Conservation (phyloP, 2,329 filamentous ascomycete genomes). For the Corynespora cassiicola region DNA sequence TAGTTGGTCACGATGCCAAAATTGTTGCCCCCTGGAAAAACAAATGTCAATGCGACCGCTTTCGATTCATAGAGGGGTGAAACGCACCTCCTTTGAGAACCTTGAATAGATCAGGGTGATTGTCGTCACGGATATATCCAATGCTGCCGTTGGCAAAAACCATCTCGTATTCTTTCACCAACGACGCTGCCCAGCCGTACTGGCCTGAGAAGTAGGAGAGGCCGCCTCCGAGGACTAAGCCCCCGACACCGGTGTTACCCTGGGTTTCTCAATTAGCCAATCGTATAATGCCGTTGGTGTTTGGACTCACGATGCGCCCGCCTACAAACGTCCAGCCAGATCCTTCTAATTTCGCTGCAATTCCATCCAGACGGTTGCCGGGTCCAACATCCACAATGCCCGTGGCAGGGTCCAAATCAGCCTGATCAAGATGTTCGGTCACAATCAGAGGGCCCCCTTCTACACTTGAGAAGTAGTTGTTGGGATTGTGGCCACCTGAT, state of each 20-base stretch:
- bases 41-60: too few species aligned
- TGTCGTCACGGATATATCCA: conserved; percentile 23
- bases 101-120: conserved; percentile 43
- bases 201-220: conserved; percentile 42
- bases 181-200: conserved; percentile 57
- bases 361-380: conserved; percentile 40
- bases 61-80: too few species aligned
- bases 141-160: conserved; percentile 55
- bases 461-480: conserved; percentile 55
- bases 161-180: conserved; percentile 51
- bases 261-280: too few species aligned
- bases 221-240: conserved; percentile 54
- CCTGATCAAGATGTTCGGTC: conserved; percentile 49
- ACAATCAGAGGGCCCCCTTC: conserved; percentile 52
- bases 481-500: conserved; percentile 57
- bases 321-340: conserved; percentile 50
- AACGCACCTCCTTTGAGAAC: conserved; percentile 46
- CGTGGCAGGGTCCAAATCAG: conserved; percentile 26
- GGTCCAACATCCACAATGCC: conserved; percentile 37
- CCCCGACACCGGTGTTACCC: conserved; percentile 56
- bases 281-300: too few species aligned
- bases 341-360: conserved; percentile 47
- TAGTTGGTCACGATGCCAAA: conserved; percentile 46
- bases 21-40: too few species aligned
- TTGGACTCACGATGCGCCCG: conserved; percentile 55